phyloP scores from a whole-genome alignment of 345 rosid genomes.

The Populus tremula region DNA sequence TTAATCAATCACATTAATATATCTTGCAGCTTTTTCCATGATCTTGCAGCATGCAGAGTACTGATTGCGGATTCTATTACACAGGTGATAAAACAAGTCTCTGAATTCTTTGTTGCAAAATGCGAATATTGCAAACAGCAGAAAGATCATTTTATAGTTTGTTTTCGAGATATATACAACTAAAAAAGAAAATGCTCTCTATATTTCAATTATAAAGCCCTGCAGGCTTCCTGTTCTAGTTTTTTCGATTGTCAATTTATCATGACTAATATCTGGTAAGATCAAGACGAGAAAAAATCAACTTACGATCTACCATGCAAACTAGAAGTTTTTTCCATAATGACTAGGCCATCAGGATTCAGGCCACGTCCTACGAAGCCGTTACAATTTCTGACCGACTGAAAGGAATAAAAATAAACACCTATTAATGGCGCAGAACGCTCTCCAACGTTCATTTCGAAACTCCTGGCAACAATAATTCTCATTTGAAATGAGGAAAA shows the following conservation, averaged over 20 bases:
- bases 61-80: neutral
- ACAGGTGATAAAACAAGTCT: neutral
- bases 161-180: too few relatives aligned
- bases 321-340: neutral
- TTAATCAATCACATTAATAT: too few relatives aligned
- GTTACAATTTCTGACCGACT: neutral
- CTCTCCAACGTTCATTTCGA: conserved; percentile 9
- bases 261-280: neutral
- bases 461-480: neutral
- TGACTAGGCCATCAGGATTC: neutral
- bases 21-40: neutral
- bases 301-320: neutral
- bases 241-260: neutral
- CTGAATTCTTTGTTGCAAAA: neutral
- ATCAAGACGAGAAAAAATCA: neutral
- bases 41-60: neutral
- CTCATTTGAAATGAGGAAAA: neutral
- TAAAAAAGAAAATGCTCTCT: neutral
- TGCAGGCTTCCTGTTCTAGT: neutral
- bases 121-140: neutral
- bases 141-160: neutral
- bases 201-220: neutral
- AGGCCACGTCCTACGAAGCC: neutral
- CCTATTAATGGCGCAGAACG: neutral
- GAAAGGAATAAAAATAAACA: neutral